Evolutionary conservation across 176 grass and related monocot species (phyloP), one percentile per base, ranked within the genome.

Genomic region (Triticum urartu): DNA sequence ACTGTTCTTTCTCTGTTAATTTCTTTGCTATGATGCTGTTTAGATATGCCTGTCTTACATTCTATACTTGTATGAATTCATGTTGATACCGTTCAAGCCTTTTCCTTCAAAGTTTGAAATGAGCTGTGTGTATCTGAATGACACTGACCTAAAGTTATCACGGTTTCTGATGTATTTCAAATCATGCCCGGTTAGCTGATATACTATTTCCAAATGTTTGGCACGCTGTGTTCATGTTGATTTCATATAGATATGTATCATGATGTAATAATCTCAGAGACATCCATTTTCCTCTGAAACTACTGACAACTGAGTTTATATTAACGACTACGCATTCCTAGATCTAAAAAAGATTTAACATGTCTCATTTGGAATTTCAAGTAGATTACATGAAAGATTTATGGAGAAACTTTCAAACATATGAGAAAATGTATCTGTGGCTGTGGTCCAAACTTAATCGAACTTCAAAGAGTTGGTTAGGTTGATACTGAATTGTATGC

Each of bases 11-110:
- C 50, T 38, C 11, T 63, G 14, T 69, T 71, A 32, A 75, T 13
- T 63, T 61, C 22, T 17, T 77, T 86, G n/a, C 18, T 78, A 70
- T 38, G 30, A 52, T 90, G 7, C 54, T 71, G 3, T 68, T 65
- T 50, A 62, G 10, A 58, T 13, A 72, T 85, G 0, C 11, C 26
- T 35, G 35, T 25, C 13, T 12, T 33, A 48, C 73, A 8, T 59
- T 88, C 12, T 87, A 15, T 45, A 67, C 12, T 14, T 66, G 21
- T 45, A 65, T 48, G 2, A 38, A 28, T 39, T 63, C 35, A 63
- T 89, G 26, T 11, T 20, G 32, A 58, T 80, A 20, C 4, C 2
- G 17, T 48, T 72, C 32, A 68, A 81, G 3, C 24, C 9, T 58
- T 36, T 21, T 32, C 3, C 33, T 2, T 59, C 32, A 47, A 20